A percentile compares a stretch with the other conserved stretches of the same genome.
phyloP scores from a whole-genome alignment of 1,284 basidiomycete species.

The Cutaneotrichosporon dermatis region DNA sequence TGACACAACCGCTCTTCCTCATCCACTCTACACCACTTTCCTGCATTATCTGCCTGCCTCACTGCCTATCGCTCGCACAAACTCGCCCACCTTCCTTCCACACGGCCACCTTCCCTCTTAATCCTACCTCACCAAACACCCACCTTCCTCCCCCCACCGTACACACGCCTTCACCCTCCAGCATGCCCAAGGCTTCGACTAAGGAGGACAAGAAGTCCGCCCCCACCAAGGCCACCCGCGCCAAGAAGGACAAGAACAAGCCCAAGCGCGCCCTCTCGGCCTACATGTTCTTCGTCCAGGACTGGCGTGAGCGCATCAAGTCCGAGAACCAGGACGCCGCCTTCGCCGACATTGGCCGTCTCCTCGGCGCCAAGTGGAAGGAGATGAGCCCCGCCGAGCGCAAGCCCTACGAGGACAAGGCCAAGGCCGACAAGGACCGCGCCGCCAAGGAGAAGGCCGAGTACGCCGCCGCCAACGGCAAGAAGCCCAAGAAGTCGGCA shows the following conservation, averaged over 20 bases:
- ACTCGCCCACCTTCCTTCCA: not conserved
- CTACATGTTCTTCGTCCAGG: constrained; percentile 98
- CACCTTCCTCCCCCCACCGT: not conserved
- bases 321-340: constrained; percentile 87
- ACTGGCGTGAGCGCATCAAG: constrained; percentile 93
- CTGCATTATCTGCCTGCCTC: not conserved
- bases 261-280: constrained; percentile 69
- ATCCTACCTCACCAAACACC: not conserved
- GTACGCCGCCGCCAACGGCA: constrained; percentile 51
- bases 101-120: not conserved
- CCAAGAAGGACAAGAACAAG: constrained; percentile 46
- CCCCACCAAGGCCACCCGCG: constrained; percentile 54
- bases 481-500: constrained; percentile 26
- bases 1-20: not conserved
- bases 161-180: constrained; percentile 6
- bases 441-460: constrained; percentile 57
- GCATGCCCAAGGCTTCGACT: constrained; percentile 59
- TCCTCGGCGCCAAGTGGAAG: constrained; percentile 87
- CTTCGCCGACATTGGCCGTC: constrained; percentile 87
- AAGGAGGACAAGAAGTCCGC: constrained; percentile 66
- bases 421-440: constrained; percentile 76
- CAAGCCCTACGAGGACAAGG: constrained; percentile 90
- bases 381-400: constrained; percentile 76
- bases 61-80: too few species aligned
- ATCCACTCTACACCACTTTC: not conserved